A percentile compares a stretch with the other conserved stretches of the same genome.
These are phyloP conservation scores for Lizanozyma gosingica DNA, from an alignment of 1,139 yeast species.

Conservation along the genomic window DNA sequence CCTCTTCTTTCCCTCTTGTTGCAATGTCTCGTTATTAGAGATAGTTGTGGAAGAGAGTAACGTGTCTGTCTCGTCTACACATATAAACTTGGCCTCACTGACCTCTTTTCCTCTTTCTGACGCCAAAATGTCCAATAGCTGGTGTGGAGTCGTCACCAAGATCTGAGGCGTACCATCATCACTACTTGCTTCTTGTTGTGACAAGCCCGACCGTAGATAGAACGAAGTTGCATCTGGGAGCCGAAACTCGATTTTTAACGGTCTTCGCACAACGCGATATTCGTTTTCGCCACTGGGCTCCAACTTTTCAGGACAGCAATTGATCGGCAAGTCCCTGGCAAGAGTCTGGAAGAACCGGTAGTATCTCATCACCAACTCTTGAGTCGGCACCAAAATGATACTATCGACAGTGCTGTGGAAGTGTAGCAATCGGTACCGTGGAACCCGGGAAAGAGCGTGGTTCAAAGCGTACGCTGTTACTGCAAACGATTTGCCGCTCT, in stretches of 20 bases:
- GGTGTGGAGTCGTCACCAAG: constrained; percentile 14
- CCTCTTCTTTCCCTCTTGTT: constrained; percentile 6
- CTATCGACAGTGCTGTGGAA: constrained; percentile 10
- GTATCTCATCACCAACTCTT: constrained; percentile 15
- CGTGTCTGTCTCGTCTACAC: constrained; percentile 2
- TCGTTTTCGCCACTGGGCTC: constrained; percentile 4
- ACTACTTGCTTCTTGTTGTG: constrained; percentile 2
- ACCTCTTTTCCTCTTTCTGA: constrained; percentile 2
- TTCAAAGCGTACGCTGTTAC: constrained; percentile 17
- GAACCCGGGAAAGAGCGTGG: constrained; percentile 13
- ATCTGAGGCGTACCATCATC: constrained; percentile 14
- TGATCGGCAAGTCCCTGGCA: constrained; percentile 12
- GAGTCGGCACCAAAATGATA: constrained; percentile 22
- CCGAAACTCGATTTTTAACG: constrained; percentile 14
- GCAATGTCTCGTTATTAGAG: constrained; percentile 4
- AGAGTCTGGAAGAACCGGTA: constrained; percentile 8
- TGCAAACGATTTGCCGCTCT: constrained; percentile 20
- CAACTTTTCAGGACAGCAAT: constrained; percentile 19
- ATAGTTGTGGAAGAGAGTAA: constrained; percentile 1
- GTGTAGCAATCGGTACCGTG: constrained; percentile 11
- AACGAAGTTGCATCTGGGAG: constrained; percentile 1
- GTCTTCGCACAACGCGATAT: constrained; percentile 13
- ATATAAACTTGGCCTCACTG: constrained; percentile 2
- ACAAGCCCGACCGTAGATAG: constrained; percentile 2
- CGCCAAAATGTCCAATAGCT: constrained; percentile 6